Base-by-base conservation (phyloP, 2,329 filamentous ascomycete species). In the Alternaria infectoria region DNA sequence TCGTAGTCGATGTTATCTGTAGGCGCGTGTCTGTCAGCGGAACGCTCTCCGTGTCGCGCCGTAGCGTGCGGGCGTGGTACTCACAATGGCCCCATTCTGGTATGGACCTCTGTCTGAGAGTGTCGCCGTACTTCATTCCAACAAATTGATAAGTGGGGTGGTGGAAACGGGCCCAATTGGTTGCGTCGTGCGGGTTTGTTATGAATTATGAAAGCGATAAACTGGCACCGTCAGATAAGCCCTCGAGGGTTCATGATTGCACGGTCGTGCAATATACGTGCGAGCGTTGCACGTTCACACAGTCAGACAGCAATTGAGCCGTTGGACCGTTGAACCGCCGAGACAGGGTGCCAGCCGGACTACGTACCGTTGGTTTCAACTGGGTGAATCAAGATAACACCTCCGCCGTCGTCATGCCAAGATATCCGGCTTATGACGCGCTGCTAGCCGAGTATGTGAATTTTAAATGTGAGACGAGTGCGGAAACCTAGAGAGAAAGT, bases 1-100 rank as follows among this genome's bases (percentile, higher is more conserved):
- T 95, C 93, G 84, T 96, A 96, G 79, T 96, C 93, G 80, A 96
- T 89, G 80, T 96, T 96, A 78, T 94, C 90, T 93, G 77, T 19
- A 54, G 12, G 56, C 56, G 55, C 56, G 46, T 30, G 46, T 30
- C 15, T 56, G 65, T 74, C 54, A 76, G 72, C 56, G 26, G 49
- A 47, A 25, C 13, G 47, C n/a, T 21, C 26, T 36, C 46, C 13
- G 30, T 17, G 50, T 17, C 19, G 25, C 49, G 49, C 32, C 13
- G 28, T 49, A 30, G 52, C 49, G 54, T 43, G 50, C 50, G 61
- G 25, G 54, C 50, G 46, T 50, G 49, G 61, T 47, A 79, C 83
- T 75, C 83, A 92, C 90, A 90, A 68, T 92, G 86, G 74, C 87
- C 91, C 92, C 92, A 96, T 87, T 91, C 89, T 67, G 92, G 91